Conservation (phyloP, 805 yeast species). For the Phaffomyces thermotolerans region DNA sequence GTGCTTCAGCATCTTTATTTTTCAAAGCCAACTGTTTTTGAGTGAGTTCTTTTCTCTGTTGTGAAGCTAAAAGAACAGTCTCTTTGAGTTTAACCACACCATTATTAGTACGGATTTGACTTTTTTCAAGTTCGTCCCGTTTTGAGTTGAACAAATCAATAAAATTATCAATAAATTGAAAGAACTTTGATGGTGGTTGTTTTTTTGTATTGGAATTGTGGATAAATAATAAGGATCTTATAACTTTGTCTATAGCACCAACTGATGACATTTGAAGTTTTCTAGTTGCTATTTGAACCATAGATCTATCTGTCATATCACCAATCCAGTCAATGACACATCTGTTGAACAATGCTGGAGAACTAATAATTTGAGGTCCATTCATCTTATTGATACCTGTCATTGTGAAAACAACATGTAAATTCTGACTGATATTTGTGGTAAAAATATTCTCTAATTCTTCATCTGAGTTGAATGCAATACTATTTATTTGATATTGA, state of each 20-base stretch:
- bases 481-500: constrained; percentile 51
- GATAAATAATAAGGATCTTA: constrained; percentile 38
- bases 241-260: constrained; percentile 42
- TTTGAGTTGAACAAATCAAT: constrained; percentile 33
- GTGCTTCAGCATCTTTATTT: constrained; percentile 61
- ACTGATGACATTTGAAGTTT: constrained; percentile 43
- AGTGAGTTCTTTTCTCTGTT: constrained; percentile 46
- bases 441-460: constrained; percentile 75
- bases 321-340: constrained; percentile 91
- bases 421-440: constrained; percentile 53
- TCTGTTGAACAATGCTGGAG: constrained; percentile 86
- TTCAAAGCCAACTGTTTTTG: constrained; percentile 43
- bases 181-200: constrained; percentile 47
- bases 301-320: constrained; percentile 54
- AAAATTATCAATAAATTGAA: constrained; percentile 44
- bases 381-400: constrained; percentile 37
- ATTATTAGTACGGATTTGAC: constrained; percentile 60
- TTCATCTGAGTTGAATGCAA: constrained; percentile 55
- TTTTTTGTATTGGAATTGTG: constrained; percentile 28
- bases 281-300: constrained; percentile 42
- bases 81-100: constrained; percentile 76
- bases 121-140: constrained; percentile 46
- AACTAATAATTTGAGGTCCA: constrained; percentile 48
- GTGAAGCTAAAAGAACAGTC: constrained; percentile 65
- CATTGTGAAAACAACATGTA: constrained; percentile 80